Evolutionary conservation across 805 yeast genomes (phyloP), one percentile per base, ranked within the genome.

Genomic region (Saccharomycopsis capsularis): DNA sequence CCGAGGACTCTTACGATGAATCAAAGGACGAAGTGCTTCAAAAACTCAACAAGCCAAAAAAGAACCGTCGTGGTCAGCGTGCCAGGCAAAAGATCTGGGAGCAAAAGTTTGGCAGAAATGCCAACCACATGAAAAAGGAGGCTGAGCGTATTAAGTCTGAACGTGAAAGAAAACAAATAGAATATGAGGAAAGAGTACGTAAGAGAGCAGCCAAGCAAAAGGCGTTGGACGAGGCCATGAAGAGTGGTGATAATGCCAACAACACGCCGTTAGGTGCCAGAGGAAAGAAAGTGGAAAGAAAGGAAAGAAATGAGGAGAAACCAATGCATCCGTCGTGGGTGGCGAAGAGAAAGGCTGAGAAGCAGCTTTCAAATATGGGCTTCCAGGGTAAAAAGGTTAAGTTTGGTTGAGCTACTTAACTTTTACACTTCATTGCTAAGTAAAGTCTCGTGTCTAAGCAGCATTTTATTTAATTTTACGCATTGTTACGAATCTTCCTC

Each of bases 11-110:
- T 29, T 73, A 70, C 30, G 73, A 71, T 58, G 62, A 68, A 42
- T 68, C 65, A 30, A 73, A 71, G 32, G 73, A 71, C 59, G 62
- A 68, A 42, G 69, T 74, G 7, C 79, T 79, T 4, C 75, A 79
- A 49, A 71, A 69, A 42, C 67, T 73, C 3, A 79, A 81, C 1
- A 63, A 57, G 39, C 56, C 61, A 60, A 76, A 91, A 55, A 88
- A 89, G 59, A 93, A 93, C 64, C 75, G 99, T 68, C 79, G 97
- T 64, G 99, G 99, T 23, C 99, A 93, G 69, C 75, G 98, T 52
- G 99, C 97, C 1, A 81, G 99, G 68, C 93, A 91, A 64, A 84
- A 85, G 71, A 88, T 93, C 46, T 93, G 98, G 98, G 99, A 89
- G 62, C 70, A 76, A 67, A 91, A 93, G 64, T 93, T 73, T 62